Conservation (phyloP, 2,329 filamentous ascomycete genomes). For the Hysterium pulicare region DNA sequence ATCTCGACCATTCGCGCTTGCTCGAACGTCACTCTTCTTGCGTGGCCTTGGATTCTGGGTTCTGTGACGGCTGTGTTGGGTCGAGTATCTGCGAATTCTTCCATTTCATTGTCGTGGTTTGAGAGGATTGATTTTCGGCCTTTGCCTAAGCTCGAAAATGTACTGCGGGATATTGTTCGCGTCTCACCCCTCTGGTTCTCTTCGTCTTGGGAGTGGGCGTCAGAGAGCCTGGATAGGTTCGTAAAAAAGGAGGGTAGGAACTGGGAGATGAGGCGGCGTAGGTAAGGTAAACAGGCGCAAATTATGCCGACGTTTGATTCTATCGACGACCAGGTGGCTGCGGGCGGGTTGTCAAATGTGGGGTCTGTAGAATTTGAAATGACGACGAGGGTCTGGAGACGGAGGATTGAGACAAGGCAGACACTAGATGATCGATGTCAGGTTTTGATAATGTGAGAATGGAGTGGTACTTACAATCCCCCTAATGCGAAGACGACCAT, state of each 20-base stretch:
- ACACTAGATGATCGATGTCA: conserved; percentile 16
- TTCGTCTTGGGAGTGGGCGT: too few species aligned
- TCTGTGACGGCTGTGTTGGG: too few species aligned
- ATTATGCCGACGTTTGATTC: conserved; percentile 34
- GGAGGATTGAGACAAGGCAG: conserved; percentile 31
- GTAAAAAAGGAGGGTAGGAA: conserved; percentile 40
- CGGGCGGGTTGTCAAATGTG: conserved; percentile 30
- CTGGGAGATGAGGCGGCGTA: conserved; percentile 30
- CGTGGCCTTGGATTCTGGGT: not conserved
- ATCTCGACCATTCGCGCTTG: not conserved
- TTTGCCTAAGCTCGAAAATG: not conserved
- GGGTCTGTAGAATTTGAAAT: conserved; percentile 27
- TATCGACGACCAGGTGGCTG: conserved; percentile 30
- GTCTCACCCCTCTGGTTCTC: not conserved
- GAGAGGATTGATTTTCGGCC: not conserved
- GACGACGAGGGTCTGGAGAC: conserved; percentile 26
- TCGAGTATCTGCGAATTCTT: not conserved
- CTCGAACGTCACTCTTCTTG: not conserved
- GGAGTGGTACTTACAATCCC: conserved; percentile 28
- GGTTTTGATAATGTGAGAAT: not conserved
- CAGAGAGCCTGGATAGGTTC: not conserved
- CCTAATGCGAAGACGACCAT: conserved; percentile 37
- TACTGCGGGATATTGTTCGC: not conserved
- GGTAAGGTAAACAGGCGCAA: conserved; percentile 33
- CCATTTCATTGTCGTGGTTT: not conserved